These are phyloP conservation scores for Torrubiella hemipterigena DNA, from an alignment of 2,329 filamentous ascomycete species.

Conservation along the genomic window DNA sequence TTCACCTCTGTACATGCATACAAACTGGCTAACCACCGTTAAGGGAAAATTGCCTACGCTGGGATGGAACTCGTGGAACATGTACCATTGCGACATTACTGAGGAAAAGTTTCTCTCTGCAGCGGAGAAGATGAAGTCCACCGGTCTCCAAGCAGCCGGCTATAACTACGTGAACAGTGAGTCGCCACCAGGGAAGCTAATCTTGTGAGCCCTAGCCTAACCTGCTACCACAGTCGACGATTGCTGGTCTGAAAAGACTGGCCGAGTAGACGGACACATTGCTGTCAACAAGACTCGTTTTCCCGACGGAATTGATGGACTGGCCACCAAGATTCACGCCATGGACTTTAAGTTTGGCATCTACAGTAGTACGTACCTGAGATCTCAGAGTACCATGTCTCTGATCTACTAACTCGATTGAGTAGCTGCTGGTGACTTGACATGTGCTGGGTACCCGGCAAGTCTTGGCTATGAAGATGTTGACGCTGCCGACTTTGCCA, in stretches of 20 bases:
- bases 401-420: no score
- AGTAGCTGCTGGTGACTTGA: conserved; percentile 7
- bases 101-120: conserved; percentile 34
- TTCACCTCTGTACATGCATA: no score
- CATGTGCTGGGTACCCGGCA: conserved; percentile 23
- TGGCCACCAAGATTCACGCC: conserved; percentile 40
- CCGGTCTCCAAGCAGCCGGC: conserved; percentile 38
- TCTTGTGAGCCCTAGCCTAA: neutral
- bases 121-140: conserved; percentile 32
- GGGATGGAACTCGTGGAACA: conserved; percentile 43
- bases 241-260: conserved; percentile 39
- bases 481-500: conserved; percentile 45
- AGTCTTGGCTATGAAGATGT: conserved; percentile 42
- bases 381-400: no score
- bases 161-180: conserved; percentile 42
- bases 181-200: neutral
- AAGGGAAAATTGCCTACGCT: conserved; percentile 19
- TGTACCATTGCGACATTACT: conserved; percentile 36
- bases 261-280: conserved; percentile 28
- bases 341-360: conserved; percentile 51
- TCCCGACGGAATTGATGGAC: conserved; percentile 42
- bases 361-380: conserved; percentile 27
- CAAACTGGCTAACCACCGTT: no score
- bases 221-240: conserved; percentile 33
- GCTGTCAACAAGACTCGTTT: conserved; percentile 38